Base-by-base conservation (phyloP, 179 eudicot species). In the Nepenthes alata region DNA sequence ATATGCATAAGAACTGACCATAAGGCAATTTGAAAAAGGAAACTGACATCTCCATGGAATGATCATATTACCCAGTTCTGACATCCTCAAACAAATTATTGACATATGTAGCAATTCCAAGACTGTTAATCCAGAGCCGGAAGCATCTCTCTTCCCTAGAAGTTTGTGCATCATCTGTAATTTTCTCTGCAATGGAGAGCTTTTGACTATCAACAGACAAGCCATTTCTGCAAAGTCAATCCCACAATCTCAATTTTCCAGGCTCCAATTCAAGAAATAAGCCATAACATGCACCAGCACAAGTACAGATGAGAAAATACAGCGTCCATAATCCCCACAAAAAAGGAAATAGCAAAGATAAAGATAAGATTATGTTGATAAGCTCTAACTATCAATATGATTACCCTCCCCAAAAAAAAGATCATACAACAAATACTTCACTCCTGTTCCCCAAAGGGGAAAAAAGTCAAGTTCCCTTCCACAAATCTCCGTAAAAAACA, bases 131-230 rank as follows among this genome's bases (percentile, higher is more conserved):
- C 95, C 95, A 87, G 38, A 87, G 70, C 11, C 95, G 81, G 68
- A 85, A 87, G 74, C 88, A 78, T 82, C 95, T 77, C 70, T 87
- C 91, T 72, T 87, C 95, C 69, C 84, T 79, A 16, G 95, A 85
- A 55, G 88, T 85, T 79, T 80, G 73, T 35, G 73, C 74, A 65
- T 87, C 91, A 55, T 85, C 95, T 41, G 74, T 60, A 67, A 79
- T 79, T 72, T 72, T 67, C 74, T 80, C 83, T 47, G 91, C 89
- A 60, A 80, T 77, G 58, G 78, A 69, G 14, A 77, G 74, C 64
- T 81, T 85, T 72, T 75, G 68, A 52, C 53, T 81, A 65, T 87
- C 88, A 52, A 62, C 74, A 37, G 80, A 69, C 54, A 87, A 60
- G 61, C 95, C 95, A 75, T 87, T 85, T 73, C 95, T 87, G 82